Evolutionary conservation across 345 rosid species (phyloP).

Genomic region (Psidium guajava): DNA sequence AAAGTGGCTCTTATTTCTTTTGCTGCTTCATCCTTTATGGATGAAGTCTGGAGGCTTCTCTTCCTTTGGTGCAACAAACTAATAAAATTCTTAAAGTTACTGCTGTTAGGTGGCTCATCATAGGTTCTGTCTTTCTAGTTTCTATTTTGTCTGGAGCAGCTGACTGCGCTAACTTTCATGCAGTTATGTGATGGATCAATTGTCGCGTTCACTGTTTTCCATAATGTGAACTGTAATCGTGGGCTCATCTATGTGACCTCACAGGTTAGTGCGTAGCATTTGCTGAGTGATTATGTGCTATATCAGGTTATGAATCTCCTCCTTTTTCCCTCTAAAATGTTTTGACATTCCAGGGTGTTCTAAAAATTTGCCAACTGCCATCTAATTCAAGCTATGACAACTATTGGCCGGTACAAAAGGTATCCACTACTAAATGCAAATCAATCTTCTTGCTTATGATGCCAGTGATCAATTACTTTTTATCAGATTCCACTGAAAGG

Average conservation of each 20-base stretch:
- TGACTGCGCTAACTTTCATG: constrained; percentile 2
- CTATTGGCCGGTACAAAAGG: constrained; percentile 97
- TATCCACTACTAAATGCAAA: constrained; percentile 6
- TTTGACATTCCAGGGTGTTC: constrained; percentile 48
- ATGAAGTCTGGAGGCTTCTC: neutral
- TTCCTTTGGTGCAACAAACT: neutral
- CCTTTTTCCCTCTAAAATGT: neutral
- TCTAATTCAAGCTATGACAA: constrained; percentile 77
- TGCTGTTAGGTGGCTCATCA: neutral
- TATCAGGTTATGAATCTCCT: neutral
- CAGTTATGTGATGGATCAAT: constrained; percentile 95
- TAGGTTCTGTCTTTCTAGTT: neutral
- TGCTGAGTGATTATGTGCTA: neutral
- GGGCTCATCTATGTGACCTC: constrained; percentile 94
- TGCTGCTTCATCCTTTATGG: neutral
- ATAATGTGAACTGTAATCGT: constrained; percentile 91
- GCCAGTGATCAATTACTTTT: neutral
- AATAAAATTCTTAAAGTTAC: neutral
- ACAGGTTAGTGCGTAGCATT: constrained; percentile 38
- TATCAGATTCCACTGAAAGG: constrained; percentile 79
- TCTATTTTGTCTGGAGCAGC: neutral
- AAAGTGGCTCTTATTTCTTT: neutral
- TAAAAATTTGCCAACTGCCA: constrained; percentile 93
- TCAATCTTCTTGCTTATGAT: neutral
- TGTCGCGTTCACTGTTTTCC: constrained; percentile 94